These are phyloP conservation scores for Catharanthus roseus DNA, from an alignment of 257 asterid genomes.

Conservation along the genomic window DNA sequence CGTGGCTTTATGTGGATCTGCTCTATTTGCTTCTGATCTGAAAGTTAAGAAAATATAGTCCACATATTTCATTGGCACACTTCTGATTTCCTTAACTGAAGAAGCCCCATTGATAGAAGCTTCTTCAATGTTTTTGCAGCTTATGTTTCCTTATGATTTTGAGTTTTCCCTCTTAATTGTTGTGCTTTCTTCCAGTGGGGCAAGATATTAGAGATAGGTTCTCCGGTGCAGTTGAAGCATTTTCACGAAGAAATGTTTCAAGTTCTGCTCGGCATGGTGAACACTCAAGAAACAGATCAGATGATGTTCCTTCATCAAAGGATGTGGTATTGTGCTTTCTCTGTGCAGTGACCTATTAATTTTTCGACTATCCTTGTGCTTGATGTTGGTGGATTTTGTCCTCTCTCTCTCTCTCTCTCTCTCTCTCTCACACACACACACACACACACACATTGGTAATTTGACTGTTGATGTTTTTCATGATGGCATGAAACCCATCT, in stretches of 20 bases:
- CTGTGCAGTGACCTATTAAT: background rate
- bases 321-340: constrained; percentile 64
- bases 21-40: background rate
- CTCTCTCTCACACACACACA: background rate
- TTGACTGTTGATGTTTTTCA: no score
- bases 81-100: background rate
- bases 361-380: background rate
- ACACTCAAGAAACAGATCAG: constrained; percentile 56
- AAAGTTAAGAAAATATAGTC: background rate
- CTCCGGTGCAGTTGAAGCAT: constrained; percentile 84
- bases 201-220: constrained; percentile 74
- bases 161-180: constrained; percentile 3
- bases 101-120: background rate
- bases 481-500: no score
- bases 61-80: background rate
- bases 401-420: background rate
- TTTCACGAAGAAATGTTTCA: constrained; percentile 60
- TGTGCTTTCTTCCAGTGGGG: constrained; percentile 39
- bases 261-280: constrained; percentile 71
- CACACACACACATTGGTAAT: no score
- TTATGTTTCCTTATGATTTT: background rate
- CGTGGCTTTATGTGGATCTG: background rate
- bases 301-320: constrained; percentile 80
- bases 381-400: background rate
- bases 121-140: background rate